Evolutionary conservation across 257 asterid genomes (phyloP), one percentile per base, ranked within the genome.

Genomic region (Mitragyna speciosa): DNA sequence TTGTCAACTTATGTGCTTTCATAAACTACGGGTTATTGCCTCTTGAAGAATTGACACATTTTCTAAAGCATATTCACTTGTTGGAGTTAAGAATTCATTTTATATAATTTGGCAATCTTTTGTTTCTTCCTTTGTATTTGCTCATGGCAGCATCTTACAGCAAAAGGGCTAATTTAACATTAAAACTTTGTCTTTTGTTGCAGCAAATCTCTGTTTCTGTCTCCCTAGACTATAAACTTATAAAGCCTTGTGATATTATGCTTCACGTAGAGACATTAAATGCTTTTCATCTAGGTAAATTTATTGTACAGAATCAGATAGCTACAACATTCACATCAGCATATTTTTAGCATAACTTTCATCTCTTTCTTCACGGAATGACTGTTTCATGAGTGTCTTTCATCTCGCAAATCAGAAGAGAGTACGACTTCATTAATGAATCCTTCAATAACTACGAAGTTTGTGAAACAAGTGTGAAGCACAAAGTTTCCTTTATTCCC

Each of bases 11-110:
- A 4, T 49, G 33, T 73, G 52, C 67, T 68, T 73, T n/a, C 39
- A 73, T 77, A 64, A 78, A 61, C n/a, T 66, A 64, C 70, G 77
- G 80, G 83, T 63, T 31, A 30, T 66, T 72, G 68, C 61, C 68
- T 67, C 83, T 78, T 75, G 78, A 69, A 83, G 82, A 75, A 81
- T 70, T 81, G 70, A 69, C 78, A 81, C 79, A 76, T 56, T 81
- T 84, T 70, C 79, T 78, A 76, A 84, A 79, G 84, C 85, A 63
- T 79, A 82, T 86, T 79, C 78, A 15, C 77, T 76, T 70, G 56
- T 63, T 72, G 76, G 84, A 31, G 48, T 76, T 80, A 19, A 63
- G 6, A 51, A 67, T 63, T 58, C 49, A 70, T 72, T 61, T 0
- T 78, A 26, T 76, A 79, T 17, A 81, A 49, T 31, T 78, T 76